Evolutionary conservation across 1,139 yeast species (phyloP).

Genomic region (Suhomyces guaymorum): DNA sequence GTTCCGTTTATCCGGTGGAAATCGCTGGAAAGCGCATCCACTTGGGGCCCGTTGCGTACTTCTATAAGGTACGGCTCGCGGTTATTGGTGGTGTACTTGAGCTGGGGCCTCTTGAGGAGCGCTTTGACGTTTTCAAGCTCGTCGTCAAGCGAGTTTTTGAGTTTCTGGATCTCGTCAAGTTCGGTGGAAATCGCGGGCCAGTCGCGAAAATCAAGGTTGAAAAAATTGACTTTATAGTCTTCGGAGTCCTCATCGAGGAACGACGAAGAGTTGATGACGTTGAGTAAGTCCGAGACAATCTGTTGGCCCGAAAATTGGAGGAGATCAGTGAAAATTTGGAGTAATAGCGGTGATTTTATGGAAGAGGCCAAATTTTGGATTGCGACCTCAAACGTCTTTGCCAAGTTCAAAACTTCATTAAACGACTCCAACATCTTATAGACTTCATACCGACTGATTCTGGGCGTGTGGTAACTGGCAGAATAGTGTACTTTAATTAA

Average conservation of each 20-base stretch:
- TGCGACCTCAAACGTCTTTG: conserved; percentile 28
- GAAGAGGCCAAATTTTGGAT: conserved; percentile 12
- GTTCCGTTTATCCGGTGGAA: conserved; percentile 82
- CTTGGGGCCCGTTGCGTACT: conserved; percentile 57
- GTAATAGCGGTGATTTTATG: conserved; percentile 29
- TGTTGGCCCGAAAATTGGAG: conserved; percentile 15
- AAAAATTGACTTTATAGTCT: conserved; percentile 33
- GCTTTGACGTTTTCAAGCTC: conserved; percentile 52
- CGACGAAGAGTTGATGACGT: conserved; percentile 54
- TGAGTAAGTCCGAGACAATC: conserved; percentile 37
- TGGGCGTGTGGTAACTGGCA: conserved; percentile 34
- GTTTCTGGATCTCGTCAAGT: conserved; percentile 40
- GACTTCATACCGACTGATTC: conserved; percentile 65
- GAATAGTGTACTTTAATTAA: conserved; percentile 69
- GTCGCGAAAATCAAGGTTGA: conserved; percentile 44
- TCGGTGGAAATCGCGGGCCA: conserved; percentile 45
- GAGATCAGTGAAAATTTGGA: conserved; percentile 25
- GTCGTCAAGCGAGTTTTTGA: conserved; percentile 46
- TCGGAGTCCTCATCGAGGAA: conserved; percentile 7
- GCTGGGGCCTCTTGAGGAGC: conserved; percentile 56
- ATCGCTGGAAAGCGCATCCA: conserved; percentile 59
- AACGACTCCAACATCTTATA: conserved; percentile 57
- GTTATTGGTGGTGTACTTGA: conserved; percentile 56
- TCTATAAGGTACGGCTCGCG: conserved; percentile 75
- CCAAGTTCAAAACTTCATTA: conserved; percentile 35